These are phyloP conservation scores for Trichoderma sp. DNA, from an alignment of 2,329 filamentous ascomycete genomes.

Conservation along the genomic window DNA sequence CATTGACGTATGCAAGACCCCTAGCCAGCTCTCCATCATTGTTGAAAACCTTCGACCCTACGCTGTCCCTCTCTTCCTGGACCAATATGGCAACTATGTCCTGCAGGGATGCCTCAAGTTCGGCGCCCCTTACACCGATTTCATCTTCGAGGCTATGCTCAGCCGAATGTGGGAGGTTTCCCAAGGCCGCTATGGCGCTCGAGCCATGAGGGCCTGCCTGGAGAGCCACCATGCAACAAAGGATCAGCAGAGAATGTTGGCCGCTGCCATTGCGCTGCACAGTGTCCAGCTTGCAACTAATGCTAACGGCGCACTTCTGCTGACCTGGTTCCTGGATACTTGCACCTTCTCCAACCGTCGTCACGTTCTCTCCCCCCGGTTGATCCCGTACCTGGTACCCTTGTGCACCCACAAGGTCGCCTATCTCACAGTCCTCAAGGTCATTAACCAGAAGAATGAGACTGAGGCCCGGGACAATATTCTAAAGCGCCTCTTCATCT, in stretches of 20 bases:
- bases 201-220: constrained; percentile 93
- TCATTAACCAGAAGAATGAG: constrained; percentile 97
- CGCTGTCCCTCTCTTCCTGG: constrained; percentile 86
- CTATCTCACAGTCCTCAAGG: constrained; percentile 93
- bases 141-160: constrained; percentile 97
- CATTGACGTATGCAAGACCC: constrained; percentile 89
- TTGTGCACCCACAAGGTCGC: constrained; percentile 98
- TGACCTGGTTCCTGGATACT: constrained; percentile 98
- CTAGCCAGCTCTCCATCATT: constrained; percentile 78
- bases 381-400: constrained; percentile 90
- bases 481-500: constrained; percentile 89
- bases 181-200: constrained; percentile 89
- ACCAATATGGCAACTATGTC: constrained; percentile 98
- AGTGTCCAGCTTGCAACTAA: constrained; percentile 96
- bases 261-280: constrained; percentile 91
- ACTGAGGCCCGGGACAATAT: constrained; percentile 88
- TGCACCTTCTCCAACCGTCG: constrained; percentile 92
- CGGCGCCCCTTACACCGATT: constrained; percentile 83
- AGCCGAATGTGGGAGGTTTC: constrained; percentile 89
- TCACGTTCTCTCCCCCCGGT: constrained; percentile 84
- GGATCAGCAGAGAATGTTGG: constrained; percentile 92
- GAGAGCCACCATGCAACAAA: constrained; percentile 95
- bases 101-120: constrained; percentile 95
- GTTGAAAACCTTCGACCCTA: constrained; percentile 82
- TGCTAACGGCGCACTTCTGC: constrained; percentile 85